Evolutionary conservation across 2,329 filamentous ascomycete species (phyloP).

Genomic region (Trichoderma gracile): DNA sequence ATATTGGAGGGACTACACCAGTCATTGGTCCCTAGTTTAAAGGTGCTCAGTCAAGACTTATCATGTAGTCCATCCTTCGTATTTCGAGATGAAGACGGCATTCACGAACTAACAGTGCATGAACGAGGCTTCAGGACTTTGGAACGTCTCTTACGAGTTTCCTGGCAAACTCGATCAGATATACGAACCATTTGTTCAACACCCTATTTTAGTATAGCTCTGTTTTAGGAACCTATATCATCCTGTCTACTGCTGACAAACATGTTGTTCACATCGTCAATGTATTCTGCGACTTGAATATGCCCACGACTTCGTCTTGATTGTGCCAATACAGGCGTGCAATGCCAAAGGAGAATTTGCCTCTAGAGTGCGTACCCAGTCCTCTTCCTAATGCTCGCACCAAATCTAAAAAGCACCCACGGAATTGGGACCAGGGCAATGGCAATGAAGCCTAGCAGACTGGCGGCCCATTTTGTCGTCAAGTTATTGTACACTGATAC

Average conservation of each 20-base stretch:
- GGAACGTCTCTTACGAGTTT: too few species aligned
- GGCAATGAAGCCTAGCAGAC: conserved; percentile 30
- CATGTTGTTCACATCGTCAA: too few species aligned
- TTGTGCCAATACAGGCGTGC: neutral
- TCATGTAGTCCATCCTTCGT: too few species aligned
- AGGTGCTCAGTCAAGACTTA: too few species aligned
- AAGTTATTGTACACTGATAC: conserved; percentile 28
- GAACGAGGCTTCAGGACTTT: too few species aligned
- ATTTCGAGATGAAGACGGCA: too few species aligned
- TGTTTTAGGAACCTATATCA: neutral
- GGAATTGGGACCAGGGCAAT: conserved; percentile 29
- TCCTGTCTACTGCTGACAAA: neutral
- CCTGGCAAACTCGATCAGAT: too few species aligned
- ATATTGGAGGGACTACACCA: too few species aligned
- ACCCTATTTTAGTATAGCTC: neutral
- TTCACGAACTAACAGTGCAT: too few species aligned
- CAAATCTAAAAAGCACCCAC: conserved; percentile 28
- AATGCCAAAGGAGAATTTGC: neutral
- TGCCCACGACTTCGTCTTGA: too few species aligned
- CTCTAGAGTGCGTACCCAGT: neutral
- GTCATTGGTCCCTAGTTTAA: too few species aligned
- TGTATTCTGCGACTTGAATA: neutral
- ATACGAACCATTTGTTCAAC: too few species aligned
- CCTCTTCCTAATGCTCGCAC: conserved; percentile 7
- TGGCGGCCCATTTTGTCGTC: conserved; percentile 27